Conservation (phyloP, 176 grass and related monocot genomes). For the Raddia distichophylla region DNA sequence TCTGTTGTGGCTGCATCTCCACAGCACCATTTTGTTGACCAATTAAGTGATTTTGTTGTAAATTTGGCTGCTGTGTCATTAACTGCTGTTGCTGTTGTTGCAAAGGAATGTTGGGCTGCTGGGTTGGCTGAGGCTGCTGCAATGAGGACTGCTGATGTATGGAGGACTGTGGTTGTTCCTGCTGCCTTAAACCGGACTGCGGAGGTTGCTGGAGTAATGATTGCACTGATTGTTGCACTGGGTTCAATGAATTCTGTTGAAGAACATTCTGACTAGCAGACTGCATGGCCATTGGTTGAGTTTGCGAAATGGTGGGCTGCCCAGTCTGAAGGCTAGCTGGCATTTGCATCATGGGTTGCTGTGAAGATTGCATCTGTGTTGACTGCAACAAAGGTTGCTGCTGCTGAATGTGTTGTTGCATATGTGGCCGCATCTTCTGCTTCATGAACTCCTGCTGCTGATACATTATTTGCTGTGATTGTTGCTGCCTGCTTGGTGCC, state of each 20-base stretch:
- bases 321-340: conserved; percentile 64
- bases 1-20: conserved; percentile 76
- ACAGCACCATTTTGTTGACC: conserved; percentile 63
- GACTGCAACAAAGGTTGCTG: conserved; percentile 80
- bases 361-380: conserved; percentile 69
- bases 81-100: conserved; percentile 67
- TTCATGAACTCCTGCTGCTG: conserved; percentile 69
- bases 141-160: conserved; percentile 74
- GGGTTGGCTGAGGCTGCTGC: conserved; percentile 61
- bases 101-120: conserved; percentile 66
- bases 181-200: conserved; percentile 68
- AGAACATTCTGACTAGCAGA: conserved; percentile 57
- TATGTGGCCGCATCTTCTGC: conserved; percentile 64
- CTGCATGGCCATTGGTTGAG: conserved; percentile 62
- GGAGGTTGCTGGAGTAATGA: conserved; percentile 77
- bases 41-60: conserved; percentile 68
- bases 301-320: conserved; percentile 60
- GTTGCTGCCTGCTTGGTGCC: conserved; percentile 62
- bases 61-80: conserved; percentile 57
- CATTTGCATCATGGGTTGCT: conserved; percentile 79
- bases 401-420: conserved; percentile 72
- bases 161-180: conserved; percentile 65
- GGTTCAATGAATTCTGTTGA: conserved; percentile 69
- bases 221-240: conserved; percentile 75
- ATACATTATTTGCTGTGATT: conserved; percentile 72